Percentiles rank a stretch among this genome's conserved stretches.
phyloP scores from a whole-genome alignment of 2,329 filamentous ascomycete genomes.

The Colletotrichum sp. region DNA sequence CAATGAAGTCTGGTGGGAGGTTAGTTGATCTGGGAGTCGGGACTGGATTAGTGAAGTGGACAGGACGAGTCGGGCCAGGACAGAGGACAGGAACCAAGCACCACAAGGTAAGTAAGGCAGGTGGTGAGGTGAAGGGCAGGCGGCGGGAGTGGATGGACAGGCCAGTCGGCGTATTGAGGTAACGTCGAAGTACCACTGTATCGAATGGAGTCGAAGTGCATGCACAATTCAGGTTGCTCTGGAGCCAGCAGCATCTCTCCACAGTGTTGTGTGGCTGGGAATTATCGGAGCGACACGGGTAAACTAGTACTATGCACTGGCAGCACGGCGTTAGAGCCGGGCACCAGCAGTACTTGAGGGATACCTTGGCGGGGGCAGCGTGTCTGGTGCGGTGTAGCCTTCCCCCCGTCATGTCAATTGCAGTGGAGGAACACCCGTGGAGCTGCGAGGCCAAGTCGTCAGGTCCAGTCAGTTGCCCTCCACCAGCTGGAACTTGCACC shows the following conservation, averaged over 20 bases:
- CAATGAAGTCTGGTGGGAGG: background rate
- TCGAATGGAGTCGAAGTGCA: background rate
- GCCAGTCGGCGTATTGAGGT: background rate
- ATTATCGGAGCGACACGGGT: background rate
- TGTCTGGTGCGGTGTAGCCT: background rate
- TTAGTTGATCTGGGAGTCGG: background rate
- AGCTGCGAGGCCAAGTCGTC: background rate
- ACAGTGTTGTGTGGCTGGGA: background rate
- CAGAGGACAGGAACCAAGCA: background rate
- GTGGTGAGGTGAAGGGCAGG: constrained; percentile 15
- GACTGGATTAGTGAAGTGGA: background rate
- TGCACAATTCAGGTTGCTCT: background rate
- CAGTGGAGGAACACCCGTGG: background rate
- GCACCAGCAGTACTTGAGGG: background rate
- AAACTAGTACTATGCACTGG: background rate
- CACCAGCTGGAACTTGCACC: constrained; percentile 7
- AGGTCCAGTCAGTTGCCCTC: background rate
- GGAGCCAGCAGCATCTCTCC: background rate
- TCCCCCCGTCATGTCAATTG: background rate
- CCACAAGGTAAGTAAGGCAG: background rate
- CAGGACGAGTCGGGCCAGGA: background rate
- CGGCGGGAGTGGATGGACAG: constrained; percentile 1
- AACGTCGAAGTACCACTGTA: background rate
- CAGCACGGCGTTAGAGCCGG: background rate
- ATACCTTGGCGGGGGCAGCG: background rate